Percentiles rank a stretch among this genome's conserved stretches.
Evolutionary conservation across 176 grass and related monocot species (phyloP).

Genomic region (Hordeum vulgare): DNA sequence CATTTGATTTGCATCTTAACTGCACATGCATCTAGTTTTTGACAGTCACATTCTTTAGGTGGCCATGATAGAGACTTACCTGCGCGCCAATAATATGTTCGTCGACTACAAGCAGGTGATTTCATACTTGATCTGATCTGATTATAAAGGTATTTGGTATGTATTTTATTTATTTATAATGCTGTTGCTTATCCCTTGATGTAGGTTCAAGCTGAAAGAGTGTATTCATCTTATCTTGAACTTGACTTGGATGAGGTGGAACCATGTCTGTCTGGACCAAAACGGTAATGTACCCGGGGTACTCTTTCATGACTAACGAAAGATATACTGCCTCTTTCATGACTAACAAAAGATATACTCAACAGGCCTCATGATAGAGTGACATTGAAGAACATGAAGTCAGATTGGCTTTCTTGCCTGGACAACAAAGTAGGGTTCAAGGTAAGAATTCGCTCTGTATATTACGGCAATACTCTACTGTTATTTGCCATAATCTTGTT

Average conservation of each 20-base stretch:
- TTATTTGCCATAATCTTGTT: not conserved
- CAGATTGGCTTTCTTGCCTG: constrained; percentile 89
- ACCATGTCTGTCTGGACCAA: constrained; percentile 89
- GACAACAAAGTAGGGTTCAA: constrained; percentile 96
- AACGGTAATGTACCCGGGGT: constrained; percentile 56
- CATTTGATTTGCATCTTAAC: constrained; percentile 9
- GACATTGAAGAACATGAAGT: constrained; percentile 90
- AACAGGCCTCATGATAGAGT: constrained; percentile 94
- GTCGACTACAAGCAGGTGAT: constrained; percentile 79
- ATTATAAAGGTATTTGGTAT: not conserved
- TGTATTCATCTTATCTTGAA: constrained; percentile 93
- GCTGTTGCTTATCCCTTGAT: constrained; percentile 21
- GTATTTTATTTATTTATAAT: constrained; percentile 13
- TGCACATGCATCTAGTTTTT: constrained; percentile 6
- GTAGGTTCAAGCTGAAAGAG: constrained; percentile 83
- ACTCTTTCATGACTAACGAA: constrained; percentile 22
- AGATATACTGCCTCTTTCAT: not conserved
- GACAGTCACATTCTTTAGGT: constrained; percentile 49
- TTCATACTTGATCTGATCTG: not conserved
- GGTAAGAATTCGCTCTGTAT: constrained; percentile 27
- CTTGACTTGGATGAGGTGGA: constrained; percentile 82
- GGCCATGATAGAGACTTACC: constrained; percentile 89
- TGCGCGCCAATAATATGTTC: constrained; percentile 92
- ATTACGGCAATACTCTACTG: not conserved
- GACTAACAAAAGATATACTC: constrained; percentile 16